Base-by-base conservation (phyloP, 441 rosid genomes). In the Populus hybrid region DNA sequence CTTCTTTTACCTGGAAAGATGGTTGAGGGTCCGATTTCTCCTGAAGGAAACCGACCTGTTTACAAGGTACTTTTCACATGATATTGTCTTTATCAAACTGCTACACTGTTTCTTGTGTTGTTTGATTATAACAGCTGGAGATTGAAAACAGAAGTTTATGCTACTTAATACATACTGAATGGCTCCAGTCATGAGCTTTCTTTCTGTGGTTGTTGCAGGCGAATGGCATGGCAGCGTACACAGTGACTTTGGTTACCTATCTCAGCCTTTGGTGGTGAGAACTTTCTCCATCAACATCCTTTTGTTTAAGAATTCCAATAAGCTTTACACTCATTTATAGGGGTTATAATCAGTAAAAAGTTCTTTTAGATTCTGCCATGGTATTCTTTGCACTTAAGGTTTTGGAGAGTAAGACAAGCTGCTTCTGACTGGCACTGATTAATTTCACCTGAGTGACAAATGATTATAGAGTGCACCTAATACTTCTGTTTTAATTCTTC, bases 221-320 rank as follows among this genome's bases (percentile, higher is more conserved):
- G 69, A 96, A 96, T 84, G 98, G 99, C 72, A n/a, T 96, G 90
- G 89, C 90, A 7, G 93, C 96, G 0, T 94, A 94, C 82, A 63
- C 81, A 63, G 92, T 94, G 81, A 94, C 99, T 59, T 73, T 96
- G 75, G 77, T 86, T 64, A 90, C 94, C 75, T 96, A 94, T 85
- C 75, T 93, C 30, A 85, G 96, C 83, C 92, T 96, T 79, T 96
- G 98, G 98, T 89, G 99, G 99, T 96, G 84, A 89, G 94, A 77
- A 70, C 70, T 50, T 73, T 28, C 38, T 72, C 71, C 67, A 24
- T 80, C 71, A 36, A n/a, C 21, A 6, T 46, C 20, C 12, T 46
- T 28, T 28, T 28, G 30, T 28, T 28, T 28, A 28, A 28, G 30
- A 28, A 50, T 23, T 64, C 66, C n/a, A 26, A 18, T 10, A 50